phyloP scores from a whole-genome alignment of 2,329 filamentous ascomycete species.

The Ascocoryne sarcoides region DNA sequence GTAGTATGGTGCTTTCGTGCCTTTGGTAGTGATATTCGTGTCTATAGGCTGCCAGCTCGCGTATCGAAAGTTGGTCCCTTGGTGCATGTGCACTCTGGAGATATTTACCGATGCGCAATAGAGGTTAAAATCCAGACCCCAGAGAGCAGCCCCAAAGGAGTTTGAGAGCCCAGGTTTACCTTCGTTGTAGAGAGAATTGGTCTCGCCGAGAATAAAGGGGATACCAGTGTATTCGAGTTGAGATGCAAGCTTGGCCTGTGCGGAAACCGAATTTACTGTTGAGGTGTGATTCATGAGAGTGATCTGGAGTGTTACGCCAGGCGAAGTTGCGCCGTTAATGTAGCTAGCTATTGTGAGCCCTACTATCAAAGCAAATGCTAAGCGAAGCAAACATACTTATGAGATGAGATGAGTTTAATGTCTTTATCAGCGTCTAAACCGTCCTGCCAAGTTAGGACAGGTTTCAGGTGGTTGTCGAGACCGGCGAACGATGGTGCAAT shows the following conservation, averaged over 20 bases:
- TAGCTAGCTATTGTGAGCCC: slow-evolving; percentile 38
- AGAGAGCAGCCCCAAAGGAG: slow-evolving; percentile 56
- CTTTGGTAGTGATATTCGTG: slow-evolving; percentile 40
- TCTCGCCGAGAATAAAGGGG: slow-evolving; percentile 32
- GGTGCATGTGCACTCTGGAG: slow-evolving; percentile 53
- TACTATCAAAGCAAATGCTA: too few species aligned
- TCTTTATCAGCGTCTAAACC: slow-evolving; percentile 41
- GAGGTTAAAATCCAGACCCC: slow-evolving; percentile 54
- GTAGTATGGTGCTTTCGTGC: slow-evolving; percentile 57
- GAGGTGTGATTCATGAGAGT: slow-evolving; percentile 56
- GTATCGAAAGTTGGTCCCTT: slow-evolving; percentile 55
- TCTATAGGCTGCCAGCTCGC: slow-evolving; percentile 50
- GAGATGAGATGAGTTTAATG: slow-evolving; percentile 46
- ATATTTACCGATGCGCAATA: slow-evolving; percentile 48
- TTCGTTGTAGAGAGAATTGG: slow-evolving; percentile 54
- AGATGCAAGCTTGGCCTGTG: slow-evolving; percentile 25
- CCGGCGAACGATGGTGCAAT: slow-evolving; percentile 52
- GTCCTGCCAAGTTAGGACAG: slow-evolving; percentile 41
- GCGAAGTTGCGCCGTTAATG: slow-evolving; percentile 49
- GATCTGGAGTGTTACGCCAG: slow-evolving; percentile 51
- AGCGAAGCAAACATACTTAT: slow-evolving; percentile 45
- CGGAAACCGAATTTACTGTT: slow-evolving; percentile 39
- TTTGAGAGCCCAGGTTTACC: slow-evolving; percentile 54
- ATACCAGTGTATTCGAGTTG: slow-evolving; percentile 29
- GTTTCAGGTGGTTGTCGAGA: slow-evolving; percentile 40